Conservation (phyloP, 768 basidiomycete genomes). For the Xerocomus spinulosus region DNA sequence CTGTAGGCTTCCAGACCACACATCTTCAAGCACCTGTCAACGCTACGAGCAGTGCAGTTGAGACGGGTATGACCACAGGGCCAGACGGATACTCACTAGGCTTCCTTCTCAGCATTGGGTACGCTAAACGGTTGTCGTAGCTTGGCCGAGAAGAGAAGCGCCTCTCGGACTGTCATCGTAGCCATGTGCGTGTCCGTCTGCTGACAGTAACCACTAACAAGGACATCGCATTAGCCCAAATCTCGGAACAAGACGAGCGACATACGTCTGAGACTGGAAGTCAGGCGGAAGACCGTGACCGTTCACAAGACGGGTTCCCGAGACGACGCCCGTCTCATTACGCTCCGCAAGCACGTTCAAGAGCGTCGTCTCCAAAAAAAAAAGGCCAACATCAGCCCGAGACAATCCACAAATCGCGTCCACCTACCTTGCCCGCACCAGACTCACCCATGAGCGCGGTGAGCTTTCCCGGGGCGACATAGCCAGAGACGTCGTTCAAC, state of each 20-base stretch:
- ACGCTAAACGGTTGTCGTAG: conserved; percentile 71
- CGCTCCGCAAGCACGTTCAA: conserved; percentile 46
- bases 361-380: conserved; percentile 39
- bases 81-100: conserved; percentile 49
- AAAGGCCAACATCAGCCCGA: background rate
- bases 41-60: conserved; percentile 37
- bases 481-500: conserved; percentile 73
- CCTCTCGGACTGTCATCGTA: conserved; percentile 74
- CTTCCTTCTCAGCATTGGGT: conserved; percentile 66
- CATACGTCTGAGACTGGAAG: conserved; percentile 53
- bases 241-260: background rate
- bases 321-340: conserved; percentile 34
- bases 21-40: conserved; percentile 55
- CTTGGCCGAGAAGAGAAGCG: conserved; percentile 73
- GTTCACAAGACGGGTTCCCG: conserved; percentile 44
- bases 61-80: background rate
- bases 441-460: conserved; percentile 74
- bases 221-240: background rate
- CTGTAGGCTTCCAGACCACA: conserved; percentile 59
- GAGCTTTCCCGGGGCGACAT: conserved; percentile 74
- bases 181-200: conserved; percentile 80
- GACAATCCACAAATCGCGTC: no score
- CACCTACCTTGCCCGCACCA: conserved; percentile 42
- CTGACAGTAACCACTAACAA: conserved; percentile 73
- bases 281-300: conserved; percentile 41